These are phyloP conservation scores for Penicillium robsamsonii DNA, from an alignment of 495 filamentous ascomycete genomes.

Conservation along the genomic window DNA sequence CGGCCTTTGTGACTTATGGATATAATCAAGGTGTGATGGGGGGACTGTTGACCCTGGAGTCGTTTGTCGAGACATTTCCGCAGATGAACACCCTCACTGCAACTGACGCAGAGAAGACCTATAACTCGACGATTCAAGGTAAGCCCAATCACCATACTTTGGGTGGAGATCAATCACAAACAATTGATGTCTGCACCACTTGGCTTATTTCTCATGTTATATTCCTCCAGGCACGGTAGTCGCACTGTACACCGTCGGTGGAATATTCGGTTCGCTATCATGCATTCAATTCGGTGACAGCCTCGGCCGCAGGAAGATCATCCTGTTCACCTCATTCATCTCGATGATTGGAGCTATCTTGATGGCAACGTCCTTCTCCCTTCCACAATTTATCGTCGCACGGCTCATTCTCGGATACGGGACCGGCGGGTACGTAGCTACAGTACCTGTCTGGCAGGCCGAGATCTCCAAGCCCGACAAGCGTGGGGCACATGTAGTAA, in stretches of 20 bases:
- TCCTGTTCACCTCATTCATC: conserved; percentile 31
- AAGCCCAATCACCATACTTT: background rate
- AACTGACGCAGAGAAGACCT: background rate
- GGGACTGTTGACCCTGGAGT: conserved; percentile 31
- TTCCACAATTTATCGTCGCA: conserved; percentile 43
- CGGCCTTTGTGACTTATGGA: conserved; percentile 47
- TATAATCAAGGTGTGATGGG: conserved; percentile 42
- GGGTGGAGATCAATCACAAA: background rate
- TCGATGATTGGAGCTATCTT: conserved; percentile 42
- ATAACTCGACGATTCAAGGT: conserved; percentile 5
- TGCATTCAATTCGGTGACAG: conserved; percentile 34
- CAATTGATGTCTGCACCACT: background rate
- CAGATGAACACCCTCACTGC: conserved; percentile 34
- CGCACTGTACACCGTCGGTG: conserved; percentile 36
- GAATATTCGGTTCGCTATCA: conserved; percentile 35
- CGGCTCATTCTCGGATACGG: conserved; percentile 59
- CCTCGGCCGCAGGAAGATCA: conserved; percentile 32
- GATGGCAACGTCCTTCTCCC: conserved; percentile 39
- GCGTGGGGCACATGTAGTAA: conserved; percentile 62
- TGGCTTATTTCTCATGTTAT: background rate
- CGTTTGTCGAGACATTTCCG: conserved; percentile 44
- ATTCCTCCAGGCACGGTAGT: conserved; percentile 31
- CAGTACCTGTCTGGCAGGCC: conserved; percentile 63
- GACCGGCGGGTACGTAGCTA: conserved; percentile 62
- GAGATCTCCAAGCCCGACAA: conserved; percentile 60